These are phyloP conservation scores for Breynia disticha DNA, from an alignment of 441 rosid genomes.

Conservation along the genomic window DNA sequence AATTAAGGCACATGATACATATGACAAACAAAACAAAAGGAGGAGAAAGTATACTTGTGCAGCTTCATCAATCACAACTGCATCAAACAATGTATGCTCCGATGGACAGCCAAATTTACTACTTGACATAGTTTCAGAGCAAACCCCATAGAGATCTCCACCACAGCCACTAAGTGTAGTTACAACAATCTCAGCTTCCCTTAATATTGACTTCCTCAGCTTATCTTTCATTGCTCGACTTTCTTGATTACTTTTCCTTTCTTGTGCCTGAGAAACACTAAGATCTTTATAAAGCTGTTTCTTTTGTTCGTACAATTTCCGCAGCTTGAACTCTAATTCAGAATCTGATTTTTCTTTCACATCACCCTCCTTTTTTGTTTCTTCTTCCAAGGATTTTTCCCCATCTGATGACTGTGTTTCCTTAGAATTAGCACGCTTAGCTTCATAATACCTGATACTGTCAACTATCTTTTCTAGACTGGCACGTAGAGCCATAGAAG, in stretches of 20 bases:
- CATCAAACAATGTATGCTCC: conserved; percentile 85
- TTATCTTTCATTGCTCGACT: conserved; percentile 58
- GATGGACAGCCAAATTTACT: conserved; percentile 66
- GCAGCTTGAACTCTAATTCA: conserved; percentile 57
- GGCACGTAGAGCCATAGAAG: conserved; percentile 60
- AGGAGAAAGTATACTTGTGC: conserved; percentile 60
- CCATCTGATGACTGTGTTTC: conserved; percentile 47
- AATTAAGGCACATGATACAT: conserved; percentile 8
- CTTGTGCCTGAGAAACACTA: conserved; percentile 73
- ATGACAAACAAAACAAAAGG: conserved; percentile 16
- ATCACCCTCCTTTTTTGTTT: conserved; percentile 35
- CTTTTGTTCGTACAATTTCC: conserved; percentile 75
- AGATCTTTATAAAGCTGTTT: conserved; percentile 84
- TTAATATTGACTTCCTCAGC: conserved; percentile 67
- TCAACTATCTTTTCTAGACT: conserved; percentile 83
- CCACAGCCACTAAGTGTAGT: conserved; percentile 98
- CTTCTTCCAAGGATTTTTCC: conserved; percentile 39
- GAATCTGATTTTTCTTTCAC: conserved; percentile 59
- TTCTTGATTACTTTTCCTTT: conserved; percentile 70
- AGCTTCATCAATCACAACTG: conserved; percentile 95
- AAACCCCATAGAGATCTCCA: conserved; percentile 93
- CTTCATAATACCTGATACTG: conserved; percentile 66
- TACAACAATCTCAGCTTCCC: conserved; percentile 94
- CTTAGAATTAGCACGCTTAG: conserved; percentile 80
- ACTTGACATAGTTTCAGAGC: conserved; percentile 73